Percentiles rank a stretch among this genome's conserved stretches.
Conservation (phyloP, 1,284 basidiomycete genomes). For the Cerioporus squamosus region DNA sequence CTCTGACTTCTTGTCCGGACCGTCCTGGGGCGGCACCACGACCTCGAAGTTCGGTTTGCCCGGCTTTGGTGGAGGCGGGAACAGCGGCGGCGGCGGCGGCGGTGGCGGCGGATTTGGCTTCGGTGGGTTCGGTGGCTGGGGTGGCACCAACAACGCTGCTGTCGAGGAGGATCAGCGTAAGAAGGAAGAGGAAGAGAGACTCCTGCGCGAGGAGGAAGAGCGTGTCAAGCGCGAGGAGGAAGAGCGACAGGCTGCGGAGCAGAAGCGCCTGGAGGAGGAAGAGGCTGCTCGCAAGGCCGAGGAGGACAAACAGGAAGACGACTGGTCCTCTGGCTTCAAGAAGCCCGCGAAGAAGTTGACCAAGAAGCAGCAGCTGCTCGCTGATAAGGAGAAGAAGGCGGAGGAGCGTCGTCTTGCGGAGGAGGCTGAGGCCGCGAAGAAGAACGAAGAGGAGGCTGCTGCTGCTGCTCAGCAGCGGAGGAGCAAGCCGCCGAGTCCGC, state of each 20-base stretch:
- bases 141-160: slow-evolving; percentile 11
- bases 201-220: slow-evolving; percentile 13
- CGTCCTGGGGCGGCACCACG: slow-evolving; percentile 15
- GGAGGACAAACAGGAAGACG: slow-evolving; percentile 16
- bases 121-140: slow-evolving; percentile 18
- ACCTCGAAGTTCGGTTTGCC: slow-evolving; percentile 12
- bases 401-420: slow-evolving; percentile 15
- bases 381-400: slow-evolving; percentile 23
- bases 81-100: slow-evolving; percentile 1
- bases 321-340: slow-evolving; percentile 17
- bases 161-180: slow-evolving; percentile 18
- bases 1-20: slow-evolving; percentile 27
- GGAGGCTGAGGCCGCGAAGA: slow-evolving; percentile 8
- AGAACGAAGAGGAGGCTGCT: slow-evolving; percentile 39
- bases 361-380: slow-evolving; percentile 9
- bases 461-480: slow-evolving; percentile 48
- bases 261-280: slow-evolving; percentile 12
- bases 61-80: slow-evolving; percentile 5
- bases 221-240: slow-evolving; percentile 10
- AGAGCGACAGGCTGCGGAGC: slow-evolving; percentile 4
- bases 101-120: slow-evolving; percentile 10
- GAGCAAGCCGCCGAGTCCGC: slow-evolving; percentile 5
- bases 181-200: slow-evolving; percentile 7
- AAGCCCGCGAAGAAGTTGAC: slow-evolving; percentile 24
- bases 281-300: slow-evolving; percentile 16